These are phyloP conservation scores for Hypoxylon sp. DNA, from an alignment of 2,329 filamentous ascomycete species.

Conservation along the genomic window DNA sequence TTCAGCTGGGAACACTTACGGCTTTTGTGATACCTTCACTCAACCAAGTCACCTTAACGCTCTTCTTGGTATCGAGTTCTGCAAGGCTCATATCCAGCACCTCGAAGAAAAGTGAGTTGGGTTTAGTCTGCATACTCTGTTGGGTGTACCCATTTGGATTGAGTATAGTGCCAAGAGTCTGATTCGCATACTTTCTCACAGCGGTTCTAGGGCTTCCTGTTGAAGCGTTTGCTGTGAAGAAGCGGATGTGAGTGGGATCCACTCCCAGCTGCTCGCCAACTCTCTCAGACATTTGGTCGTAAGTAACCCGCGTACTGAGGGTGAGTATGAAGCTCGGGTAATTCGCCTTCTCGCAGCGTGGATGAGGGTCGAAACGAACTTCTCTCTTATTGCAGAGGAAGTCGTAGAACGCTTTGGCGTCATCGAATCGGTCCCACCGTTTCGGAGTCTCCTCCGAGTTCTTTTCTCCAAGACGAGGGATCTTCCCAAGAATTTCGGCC, in stretches of 20 bases:
- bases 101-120: slow-evolving; percentile 90
- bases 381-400: slow-evolving; percentile 87
- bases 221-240: slow-evolving; percentile 85
- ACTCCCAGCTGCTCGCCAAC: slow-evolving; percentile 83
- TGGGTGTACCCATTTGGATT: slow-evolving; percentile 79
- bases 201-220: slow-evolving; percentile 82
- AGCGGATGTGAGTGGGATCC: slow-evolving; percentile 88
- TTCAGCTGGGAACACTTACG: slow-evolving; percentile 62
- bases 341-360: slow-evolving; percentile 67
- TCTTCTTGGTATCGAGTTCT: slow-evolving; percentile 94
- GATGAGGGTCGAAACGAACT: slow-evolving; percentile 81
- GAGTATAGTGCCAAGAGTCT: slow-evolving; percentile 84
- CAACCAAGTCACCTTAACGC: slow-evolving; percentile 84
- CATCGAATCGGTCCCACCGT: slow-evolving; percentile 69
- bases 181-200: slow-evolving; percentile 78
- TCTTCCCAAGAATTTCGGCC: slow-evolving; percentile 56
- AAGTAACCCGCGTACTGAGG: slow-evolving; percentile 88
- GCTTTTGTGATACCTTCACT: slow-evolving; percentile 94
- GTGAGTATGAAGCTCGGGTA: slow-evolving; percentile 80
- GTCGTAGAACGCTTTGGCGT: slow-evolving; percentile 91
- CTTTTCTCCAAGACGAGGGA: slow-evolving; percentile 57
- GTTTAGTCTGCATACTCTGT: slow-evolving; percentile 76
- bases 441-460: slow-evolving; percentile 56
- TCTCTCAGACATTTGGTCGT: slow-evolving; percentile 87
- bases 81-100: slow-evolving; percentile 93